phyloP scores from a whole-genome alignment of 1,284 basidiomycete genomes.

The Ustilago curta region DNA sequence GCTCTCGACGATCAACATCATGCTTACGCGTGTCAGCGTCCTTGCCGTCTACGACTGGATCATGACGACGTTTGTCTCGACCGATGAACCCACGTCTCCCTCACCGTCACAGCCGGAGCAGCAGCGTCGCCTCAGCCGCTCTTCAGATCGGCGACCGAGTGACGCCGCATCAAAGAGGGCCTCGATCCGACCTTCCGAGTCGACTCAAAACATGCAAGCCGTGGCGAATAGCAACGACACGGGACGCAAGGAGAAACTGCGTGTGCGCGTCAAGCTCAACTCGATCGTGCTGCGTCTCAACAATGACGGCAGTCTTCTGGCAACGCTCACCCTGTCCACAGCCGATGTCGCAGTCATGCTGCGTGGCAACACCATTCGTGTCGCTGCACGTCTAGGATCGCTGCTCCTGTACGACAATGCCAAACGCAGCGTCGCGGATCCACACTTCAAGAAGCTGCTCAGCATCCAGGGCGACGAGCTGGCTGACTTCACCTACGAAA shows the following conservation, averaged over 20 bases:
- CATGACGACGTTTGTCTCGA: slow-evolving; percentile 76
- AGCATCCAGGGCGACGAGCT: slow-evolving; percentile 96
- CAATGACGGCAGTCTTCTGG: slow-evolving; percentile 80
- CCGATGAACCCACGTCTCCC: slow-evolving; percentile 21
- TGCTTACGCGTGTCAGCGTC: slow-evolving; percentile 90
- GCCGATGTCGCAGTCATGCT: slow-evolving; percentile 88
- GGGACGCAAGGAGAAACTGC: slow-evolving; percentile 76
- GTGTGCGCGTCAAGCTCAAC: slow-evolving; percentile 85
- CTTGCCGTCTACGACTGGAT: slow-evolving; percentile 95
- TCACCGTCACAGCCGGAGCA: slow-evolving; percentile 17
- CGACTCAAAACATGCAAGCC: slow-evolving; percentile 23
- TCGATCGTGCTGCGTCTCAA: slow-evolving; percentile 87
- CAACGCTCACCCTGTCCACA: slow-evolving; percentile 89
- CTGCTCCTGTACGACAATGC: slow-evolving; percentile 85
- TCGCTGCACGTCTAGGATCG: slow-evolving; percentile 87
- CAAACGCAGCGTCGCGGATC: slow-evolving; percentile 73
- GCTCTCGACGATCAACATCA: slow-evolving; percentile 92
- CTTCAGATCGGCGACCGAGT: slow-evolving; percentile 44
- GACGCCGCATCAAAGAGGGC: slow-evolving; percentile 36
- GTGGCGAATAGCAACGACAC: slow-evolving; percentile 19
- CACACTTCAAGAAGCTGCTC: slow-evolving; percentile 84
- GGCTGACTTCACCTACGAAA: slow-evolving; percentile 95
- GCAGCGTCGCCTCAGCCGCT: slow-evolving; percentile 38
- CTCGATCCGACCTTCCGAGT: slow-evolving; percentile 35
- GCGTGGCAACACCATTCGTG: slow-evolving; percentile 79